These are phyloP conservation scores for Casuarina cunninghamiana DNA, from an alignment of 306 rosid species.

Conservation along the genomic window DNA sequence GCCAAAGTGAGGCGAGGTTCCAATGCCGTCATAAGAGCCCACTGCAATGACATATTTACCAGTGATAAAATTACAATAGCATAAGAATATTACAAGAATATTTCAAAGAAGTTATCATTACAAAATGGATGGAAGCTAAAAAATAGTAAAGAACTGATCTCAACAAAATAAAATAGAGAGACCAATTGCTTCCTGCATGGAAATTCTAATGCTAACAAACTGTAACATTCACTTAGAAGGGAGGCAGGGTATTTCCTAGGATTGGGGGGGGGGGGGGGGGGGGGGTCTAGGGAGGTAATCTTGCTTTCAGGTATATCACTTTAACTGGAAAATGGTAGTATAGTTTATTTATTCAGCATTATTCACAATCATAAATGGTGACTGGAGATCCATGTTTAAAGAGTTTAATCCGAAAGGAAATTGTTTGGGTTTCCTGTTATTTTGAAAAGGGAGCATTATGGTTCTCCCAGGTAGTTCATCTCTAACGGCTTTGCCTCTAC, in stretches of 20 bases:
- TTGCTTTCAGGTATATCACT: background rate
- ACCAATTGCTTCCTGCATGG: background rate
- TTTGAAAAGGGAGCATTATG: background rate
- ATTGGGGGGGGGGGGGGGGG: background rate
- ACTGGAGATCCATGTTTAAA: background rate
- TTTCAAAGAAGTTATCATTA: background rate
- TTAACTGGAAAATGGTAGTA: background rate
- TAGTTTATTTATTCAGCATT: background rate
- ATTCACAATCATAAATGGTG: background rate
- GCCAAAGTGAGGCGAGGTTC: conserved; percentile 77
- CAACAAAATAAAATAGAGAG: background rate
- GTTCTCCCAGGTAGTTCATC: background rate
- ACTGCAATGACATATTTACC: conserved; percentile 51
- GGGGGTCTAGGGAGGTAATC: background rate
- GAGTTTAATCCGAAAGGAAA: background rate
- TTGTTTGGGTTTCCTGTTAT: background rate
- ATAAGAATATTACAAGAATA: background rate
- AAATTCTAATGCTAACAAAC: background rate
- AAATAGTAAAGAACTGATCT: background rate
- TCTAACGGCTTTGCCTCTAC: background rate
- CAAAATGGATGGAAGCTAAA: conserved; percentile 2
- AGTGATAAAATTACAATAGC: conserved; percentile 4
- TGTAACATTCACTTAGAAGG: background rate
- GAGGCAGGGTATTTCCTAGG: background rate
- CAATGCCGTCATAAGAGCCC: conserved; percentile 87